Base-by-base conservation (phyloP, 805 yeast species). In the Suhomyces sp. region DNA sequence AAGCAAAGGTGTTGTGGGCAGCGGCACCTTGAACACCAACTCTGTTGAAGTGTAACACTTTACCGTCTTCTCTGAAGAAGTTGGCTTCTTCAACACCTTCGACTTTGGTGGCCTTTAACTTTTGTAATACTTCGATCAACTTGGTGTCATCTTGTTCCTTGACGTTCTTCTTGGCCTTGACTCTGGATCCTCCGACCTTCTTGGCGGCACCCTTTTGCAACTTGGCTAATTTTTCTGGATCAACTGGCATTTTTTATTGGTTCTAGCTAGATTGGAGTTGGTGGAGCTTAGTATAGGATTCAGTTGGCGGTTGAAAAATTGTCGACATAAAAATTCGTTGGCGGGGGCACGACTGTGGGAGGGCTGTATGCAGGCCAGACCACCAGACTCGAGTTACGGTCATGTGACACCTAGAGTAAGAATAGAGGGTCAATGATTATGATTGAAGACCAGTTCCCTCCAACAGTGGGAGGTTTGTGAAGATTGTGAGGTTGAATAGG, bases 11-110 rank as follows among this genome's bases (percentile, higher is more conserved):
- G 81, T 91, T 90, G 76, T 83, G 74, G 57, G 81, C 83, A 55
- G 86, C 81, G 55, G 96, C 88, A 53, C 86, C 86, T 75, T 91
- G 97, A 48, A 90, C 93, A 71, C 93, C 95, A 51, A 93, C 96
- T 68, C 93, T 83, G 77, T 85, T 81, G 79, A 93, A 88, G 75
- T 91, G 96, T 68, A 91, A 73, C 48, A 93, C 96, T 63, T 82
- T 83, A 62, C 97, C 97, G 67, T 91, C 96, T 48, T 88, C 96
- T 69, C 77, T 84, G 85, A 93, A 90, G 77, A 91, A 86, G 80
- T 90, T 91, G 59, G 96, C 98, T 76, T 91, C 97, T 65, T 88
- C 95, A 57, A 91, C 82, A 58, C 85, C 88, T 51, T 84, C 88
- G 54, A 91, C 71, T 56, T 88, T 83, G 69, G 83, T 86, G 49